phyloP scores from a whole-genome alignment of 352 stramenopile species.

The Globisporangium spiculum region DNA sequence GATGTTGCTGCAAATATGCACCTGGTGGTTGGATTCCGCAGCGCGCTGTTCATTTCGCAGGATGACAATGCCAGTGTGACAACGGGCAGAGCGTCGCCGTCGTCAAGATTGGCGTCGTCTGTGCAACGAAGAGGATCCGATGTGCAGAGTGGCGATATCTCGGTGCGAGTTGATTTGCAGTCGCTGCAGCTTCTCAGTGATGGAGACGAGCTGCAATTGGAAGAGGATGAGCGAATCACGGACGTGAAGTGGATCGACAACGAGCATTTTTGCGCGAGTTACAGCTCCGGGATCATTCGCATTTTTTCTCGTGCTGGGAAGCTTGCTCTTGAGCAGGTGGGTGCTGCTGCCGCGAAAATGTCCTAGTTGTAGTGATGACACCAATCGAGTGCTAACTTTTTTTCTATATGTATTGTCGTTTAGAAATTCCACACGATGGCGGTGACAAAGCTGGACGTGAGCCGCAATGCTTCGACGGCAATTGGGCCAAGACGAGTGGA shows the following conservation, averaged over 20 bases:
- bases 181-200: conserved; percentile 37
- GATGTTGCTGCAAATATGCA: conserved; percentile 53
- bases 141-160: background rate
- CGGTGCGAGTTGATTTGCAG: conserved; percentile 11
- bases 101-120: conserved; percentile 1
- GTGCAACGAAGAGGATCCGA: conserved; percentile 2
- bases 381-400: background rate
- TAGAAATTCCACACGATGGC: conserved; percentile 50
- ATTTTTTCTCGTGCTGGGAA: conserved; percentile 51
- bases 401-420: background rate
- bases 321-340: conserved; percentile 54
- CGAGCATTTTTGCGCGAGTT: conserved; percentile 53
- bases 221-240: conserved; percentile 44
- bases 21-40: conserved; percentile 40
- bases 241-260: conserved; percentile 70
- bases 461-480: conserved; percentile 32
- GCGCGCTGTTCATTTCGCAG: conserved; percentile 30
- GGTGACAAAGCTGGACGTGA: conserved; percentile 54
- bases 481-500: conserved; percentile 28
- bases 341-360: background rate
- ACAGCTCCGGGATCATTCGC: conserved; percentile 56
- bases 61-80: conserved; percentile 17
- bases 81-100: conserved; percentile 15
- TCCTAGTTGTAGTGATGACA: background rate
- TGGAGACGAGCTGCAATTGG: conserved; percentile 23